Conservation (phyloP, 2,329 filamentous ascomycete genomes). For the Colletotrichum lini region DNA sequence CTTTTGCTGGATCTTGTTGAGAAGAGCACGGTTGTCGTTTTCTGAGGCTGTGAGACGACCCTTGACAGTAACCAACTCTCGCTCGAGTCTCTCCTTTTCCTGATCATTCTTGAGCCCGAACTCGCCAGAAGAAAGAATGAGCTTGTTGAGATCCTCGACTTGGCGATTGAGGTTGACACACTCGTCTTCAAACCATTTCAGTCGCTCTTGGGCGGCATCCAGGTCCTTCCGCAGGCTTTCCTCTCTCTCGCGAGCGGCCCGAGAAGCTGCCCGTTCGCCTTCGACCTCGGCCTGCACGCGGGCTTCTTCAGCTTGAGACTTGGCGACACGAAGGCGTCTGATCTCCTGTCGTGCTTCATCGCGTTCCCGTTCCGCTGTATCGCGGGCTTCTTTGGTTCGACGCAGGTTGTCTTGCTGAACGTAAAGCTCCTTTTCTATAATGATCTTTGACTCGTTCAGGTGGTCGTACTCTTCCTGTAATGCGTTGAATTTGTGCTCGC, state of each 20-base stretch:
- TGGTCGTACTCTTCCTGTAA: constrained; percentile 88
- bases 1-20: constrained; percentile 98
- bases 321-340: constrained; percentile 84
- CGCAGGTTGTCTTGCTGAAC: constrained; percentile 93
- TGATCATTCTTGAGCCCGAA: constrained; percentile 94
- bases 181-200: constrained; percentile 85
- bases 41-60: constrained; percentile 92
- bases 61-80: constrained; percentile 91
- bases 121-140: constrained; percentile 89
- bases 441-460: constrained; percentile 95
- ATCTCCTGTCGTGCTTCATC: constrained; percentile 92
- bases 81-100: constrained; percentile 91
- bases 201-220: constrained; percentile 81
- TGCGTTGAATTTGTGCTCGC: constrained; percentile 87
- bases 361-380: constrained; percentile 86
- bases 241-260: constrained; percentile 85
- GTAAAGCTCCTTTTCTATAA: constrained; percentile 97
- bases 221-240: constrained; percentile 83
- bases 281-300: constrained; percentile 85
- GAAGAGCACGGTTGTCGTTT: constrained; percentile 93
- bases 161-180: constrained; percentile 82
- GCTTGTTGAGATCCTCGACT: constrained; percentile 87
- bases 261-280: constrained; percentile 84
- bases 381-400: constrained; percentile 85
- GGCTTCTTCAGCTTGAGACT: constrained; percentile 87